Percentiles rank a stretch among this genome's conserved stretches.
Evolutionary conservation across 768 basidiomycete species (phyloP).

Genomic region (Stropharia rugosoannulata): DNA sequence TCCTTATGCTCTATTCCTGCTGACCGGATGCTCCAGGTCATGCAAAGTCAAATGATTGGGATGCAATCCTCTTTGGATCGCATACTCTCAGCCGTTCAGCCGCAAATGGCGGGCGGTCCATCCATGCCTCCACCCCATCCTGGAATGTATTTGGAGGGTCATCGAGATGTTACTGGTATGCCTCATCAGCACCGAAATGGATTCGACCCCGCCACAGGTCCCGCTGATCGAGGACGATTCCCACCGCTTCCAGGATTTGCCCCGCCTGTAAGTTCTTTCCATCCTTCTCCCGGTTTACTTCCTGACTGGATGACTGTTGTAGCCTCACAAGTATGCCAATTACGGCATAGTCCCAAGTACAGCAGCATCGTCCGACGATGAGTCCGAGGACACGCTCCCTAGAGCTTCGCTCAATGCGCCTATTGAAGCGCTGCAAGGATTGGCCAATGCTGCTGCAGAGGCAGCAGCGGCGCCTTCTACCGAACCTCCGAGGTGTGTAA

Average conservation of each 20-base stretch:
- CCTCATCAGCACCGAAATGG: slow-evolving; percentile 38
- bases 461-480: slow-evolving; percentile 79
- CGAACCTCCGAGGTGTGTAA: slow-evolving; percentile 55
- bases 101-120: slow-evolving; percentile 31
- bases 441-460: slow-evolving; percentile 95
- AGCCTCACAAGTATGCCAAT: slow-evolving; percentile 89
- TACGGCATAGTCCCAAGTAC: slow-evolving; percentile 89
- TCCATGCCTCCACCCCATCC: slow-evolving; percentile 35
- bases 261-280: slow-evolving; percentile 63
- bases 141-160: slow-evolving; percentile 31
- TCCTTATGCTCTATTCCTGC: not conserved
- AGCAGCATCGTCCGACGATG: slow-evolving; percentile 85
- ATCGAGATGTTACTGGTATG: slow-evolving; percentile 30
- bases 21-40: slow-evolving; percentile 48
- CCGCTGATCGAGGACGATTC: slow-evolving; percentile 39
- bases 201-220: slow-evolving; percentile 34
- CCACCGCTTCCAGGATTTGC: slow-evolving; percentile 92
- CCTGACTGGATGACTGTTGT: slow-evolving; percentile 12
- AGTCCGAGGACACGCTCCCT: slow-evolving; percentile 87
- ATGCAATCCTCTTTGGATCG: slow-evolving; percentile 89
- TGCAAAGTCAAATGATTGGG: slow-evolving; percentile 94
- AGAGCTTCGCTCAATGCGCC: slow-evolving; percentile 85
- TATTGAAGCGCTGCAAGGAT: slow-evolving; percentile 90
- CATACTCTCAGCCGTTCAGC: slow-evolving; percentile 68
- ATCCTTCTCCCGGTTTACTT: slow-evolving; percentile 7